These are phyloP conservation scores for Diaporthe capsici DNA, from an alignment of 2,329 filamentous ascomycete species.

Conservation along the genomic window DNA sequence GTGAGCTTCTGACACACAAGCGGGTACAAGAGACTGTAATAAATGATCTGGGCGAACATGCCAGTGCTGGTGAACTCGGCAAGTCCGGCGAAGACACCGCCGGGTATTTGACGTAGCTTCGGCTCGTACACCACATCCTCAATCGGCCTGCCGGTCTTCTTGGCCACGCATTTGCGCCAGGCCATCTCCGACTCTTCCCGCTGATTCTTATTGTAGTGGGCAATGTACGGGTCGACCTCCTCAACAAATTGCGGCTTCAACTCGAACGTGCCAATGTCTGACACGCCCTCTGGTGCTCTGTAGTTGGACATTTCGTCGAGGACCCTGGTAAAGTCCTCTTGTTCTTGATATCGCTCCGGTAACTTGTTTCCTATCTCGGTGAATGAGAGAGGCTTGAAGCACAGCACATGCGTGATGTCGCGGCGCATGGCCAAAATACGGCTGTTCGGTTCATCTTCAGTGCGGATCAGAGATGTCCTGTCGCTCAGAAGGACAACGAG, in stretches of 20 bases:
- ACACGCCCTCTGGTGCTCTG: constrained; percentile 90
- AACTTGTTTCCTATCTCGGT: constrained; percentile 90
- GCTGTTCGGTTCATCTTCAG: constrained; percentile 74
- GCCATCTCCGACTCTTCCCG: constrained; percentile 93
- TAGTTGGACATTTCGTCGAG: constrained; percentile 91
- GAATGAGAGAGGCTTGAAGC: constrained; percentile 96
- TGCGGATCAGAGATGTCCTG: constrained; percentile 81
- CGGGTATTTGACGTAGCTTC: constrained; percentile 80
- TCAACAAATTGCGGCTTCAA: constrained; percentile 88
- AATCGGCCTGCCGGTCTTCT: constrained; percentile 83
- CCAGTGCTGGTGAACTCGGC: constrained; percentile 85
- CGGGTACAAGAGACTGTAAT: constrained; percentile 88
- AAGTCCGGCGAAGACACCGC: constrained; percentile 83
- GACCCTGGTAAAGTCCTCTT: constrained; percentile 87
- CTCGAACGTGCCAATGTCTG: constrained; percentile 94
- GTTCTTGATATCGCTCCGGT: constrained; percentile 90
- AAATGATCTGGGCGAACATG: constrained; percentile 91
- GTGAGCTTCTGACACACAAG: constrained; percentile 78
- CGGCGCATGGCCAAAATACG: constrained; percentile 82
- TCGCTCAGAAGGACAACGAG: constrained; percentile 93
- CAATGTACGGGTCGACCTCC: constrained; percentile 93
- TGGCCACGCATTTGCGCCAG: constrained; percentile 88
- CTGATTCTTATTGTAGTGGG: constrained; percentile 97
- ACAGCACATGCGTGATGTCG: constrained; percentile 93
- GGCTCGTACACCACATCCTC: constrained; percentile 95